Conservation (phyloP, 176 grass and related monocot species). For the Ananas comosus region DNA sequence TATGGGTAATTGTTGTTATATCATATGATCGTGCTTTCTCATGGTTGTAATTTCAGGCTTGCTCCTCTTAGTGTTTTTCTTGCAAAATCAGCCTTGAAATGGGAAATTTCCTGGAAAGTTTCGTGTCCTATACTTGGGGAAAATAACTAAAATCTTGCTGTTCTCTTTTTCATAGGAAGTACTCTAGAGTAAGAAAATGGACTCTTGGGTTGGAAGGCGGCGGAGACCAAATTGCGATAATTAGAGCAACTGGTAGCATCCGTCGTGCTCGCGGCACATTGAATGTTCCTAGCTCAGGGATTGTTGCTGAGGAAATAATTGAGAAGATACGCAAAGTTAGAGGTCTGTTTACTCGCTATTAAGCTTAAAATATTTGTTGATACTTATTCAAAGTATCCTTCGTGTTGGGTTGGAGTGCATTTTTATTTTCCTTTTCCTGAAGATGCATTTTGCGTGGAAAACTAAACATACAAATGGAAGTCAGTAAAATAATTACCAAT, state of each 20-base stretch:
- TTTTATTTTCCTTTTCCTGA: background rate
- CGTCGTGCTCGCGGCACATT: slow-evolving; percentile 52
- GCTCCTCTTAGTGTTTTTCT: background rate
- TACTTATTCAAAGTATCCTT: background rate
- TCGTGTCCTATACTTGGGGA: background rate
- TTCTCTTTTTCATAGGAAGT: slow-evolving; percentile 58
- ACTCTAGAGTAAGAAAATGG: slow-evolving; percentile 77
- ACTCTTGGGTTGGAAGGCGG: slow-evolving; percentile 80
- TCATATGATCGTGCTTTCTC: background rate
- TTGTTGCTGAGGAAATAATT: slow-evolving; percentile 81
- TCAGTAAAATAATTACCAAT: background rate
- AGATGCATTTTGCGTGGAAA: background rate
- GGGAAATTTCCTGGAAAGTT: background rate
- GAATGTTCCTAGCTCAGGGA: slow-evolving; percentile 59
- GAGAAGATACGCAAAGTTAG: slow-evolving; percentile 79
- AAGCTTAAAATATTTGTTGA: background rate
- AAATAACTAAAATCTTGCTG: background rate
- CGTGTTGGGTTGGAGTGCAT: background rate
- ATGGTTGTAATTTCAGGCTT: background rate
- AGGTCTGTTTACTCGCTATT: slow-evolving; percentile 31
- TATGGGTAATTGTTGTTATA: background rate
- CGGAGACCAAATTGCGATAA: slow-evolving; percentile 67
- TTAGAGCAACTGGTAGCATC: slow-evolving; percentile 90
- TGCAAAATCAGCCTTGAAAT: background rate
- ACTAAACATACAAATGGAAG: background rate